phyloP scores from a whole-genome alignment of 1,284 basidiomycete genomes.

The Blastosporella zonata region DNA sequence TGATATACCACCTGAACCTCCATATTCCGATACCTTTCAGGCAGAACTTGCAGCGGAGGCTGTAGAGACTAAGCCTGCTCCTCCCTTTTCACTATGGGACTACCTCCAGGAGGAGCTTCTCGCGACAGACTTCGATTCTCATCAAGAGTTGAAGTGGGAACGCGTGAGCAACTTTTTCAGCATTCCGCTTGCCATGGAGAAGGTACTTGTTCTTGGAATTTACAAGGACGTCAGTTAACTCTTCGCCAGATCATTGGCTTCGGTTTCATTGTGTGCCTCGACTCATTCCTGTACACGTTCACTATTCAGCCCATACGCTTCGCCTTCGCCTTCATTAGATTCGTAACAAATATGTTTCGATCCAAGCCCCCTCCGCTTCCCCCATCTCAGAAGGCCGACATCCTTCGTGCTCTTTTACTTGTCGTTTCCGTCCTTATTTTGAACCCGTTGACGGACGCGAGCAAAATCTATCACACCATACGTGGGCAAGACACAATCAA shows the following conservation, averaged over 20 bases:
- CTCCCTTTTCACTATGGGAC: constrained; percentile 85
- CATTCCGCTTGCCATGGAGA: constrained; percentile 92
- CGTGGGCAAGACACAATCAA: constrained; percentile 99
- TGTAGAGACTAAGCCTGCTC: constrained; percentile 3
- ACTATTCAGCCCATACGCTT: constrained; percentile 95
- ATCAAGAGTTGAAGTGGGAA: constrained; percentile 94
- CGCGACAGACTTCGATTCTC: constrained; percentile 89
- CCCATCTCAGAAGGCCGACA: constrained; percentile 89
- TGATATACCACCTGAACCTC: constrained; percentile 22
- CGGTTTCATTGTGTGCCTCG: constrained; percentile 91
- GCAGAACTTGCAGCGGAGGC: constrained; percentile 13
- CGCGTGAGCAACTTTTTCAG: constrained; percentile 96
- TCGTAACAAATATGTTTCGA: constrained; percentile 51
- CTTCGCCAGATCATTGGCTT: constrained; percentile 81
- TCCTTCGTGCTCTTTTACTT: constrained; percentile 80
- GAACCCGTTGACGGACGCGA: constrained; percentile 86
- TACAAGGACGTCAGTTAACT: background rate
- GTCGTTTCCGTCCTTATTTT: constrained; percentile 75
- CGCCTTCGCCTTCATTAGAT: constrained; percentile 61
- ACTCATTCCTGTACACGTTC: constrained; percentile 97
- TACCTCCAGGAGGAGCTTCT: constrained; percentile 85
- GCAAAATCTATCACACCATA: constrained; percentile 98
- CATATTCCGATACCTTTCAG: constrained; percentile 25
- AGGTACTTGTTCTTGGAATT: constrained; percentile 47
- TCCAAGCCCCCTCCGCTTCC: constrained; percentile 57